Conservation (phyloP, 2,329 filamentous ascomycete species). For the Fusarium metavorans region DNA sequence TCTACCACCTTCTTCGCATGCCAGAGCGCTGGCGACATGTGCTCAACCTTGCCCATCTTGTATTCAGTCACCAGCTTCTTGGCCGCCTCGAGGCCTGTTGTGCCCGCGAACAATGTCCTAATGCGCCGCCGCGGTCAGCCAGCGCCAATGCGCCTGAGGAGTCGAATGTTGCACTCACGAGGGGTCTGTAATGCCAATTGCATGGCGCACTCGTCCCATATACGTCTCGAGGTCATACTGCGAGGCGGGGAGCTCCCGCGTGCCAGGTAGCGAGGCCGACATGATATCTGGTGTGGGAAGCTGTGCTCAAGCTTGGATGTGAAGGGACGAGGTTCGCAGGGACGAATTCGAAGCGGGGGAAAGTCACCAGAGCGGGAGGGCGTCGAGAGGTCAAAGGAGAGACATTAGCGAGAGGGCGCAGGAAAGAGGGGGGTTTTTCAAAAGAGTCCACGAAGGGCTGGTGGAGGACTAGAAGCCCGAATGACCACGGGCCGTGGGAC, state of each 20-base stretch:
- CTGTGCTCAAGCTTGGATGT: constrained; percentile 9
- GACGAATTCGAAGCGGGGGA: constrained; percentile 1
- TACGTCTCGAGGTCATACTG: constrained; percentile 95
- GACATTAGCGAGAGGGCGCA: constrained; percentile 16
- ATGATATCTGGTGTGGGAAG: constrained; percentile 53
- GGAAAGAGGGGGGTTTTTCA: constrained; percentile 14
- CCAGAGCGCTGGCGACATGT: constrained; percentile 94
- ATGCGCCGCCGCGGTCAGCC: constrained; percentile 20
- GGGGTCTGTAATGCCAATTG: constrained; percentile 90
- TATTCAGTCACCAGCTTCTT: constrained; percentile 86
- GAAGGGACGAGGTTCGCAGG: constrained; percentile 1
- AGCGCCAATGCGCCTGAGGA: neutral
- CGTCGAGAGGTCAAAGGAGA: constrained; percentile 13
- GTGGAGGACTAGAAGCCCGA: constrained; percentile 33
- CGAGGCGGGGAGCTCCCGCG: constrained; percentile 87
- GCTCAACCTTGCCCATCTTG: constrained; percentile 82
- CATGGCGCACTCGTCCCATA: constrained; percentile 93
- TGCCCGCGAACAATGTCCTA: constrained; percentile 90
- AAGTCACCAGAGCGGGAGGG: neutral
- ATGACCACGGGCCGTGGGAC: constrained; percentile 33
- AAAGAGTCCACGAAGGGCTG: neutral
- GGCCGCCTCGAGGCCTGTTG: constrained; percentile 83
- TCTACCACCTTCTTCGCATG: constrained; percentile 96
- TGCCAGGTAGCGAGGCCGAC: constrained; percentile 74
- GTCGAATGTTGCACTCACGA: constrained; percentile 74